Evolutionary conservation across 129 eudicot genomes (phyloP).

Genomic region (Gnaphalium uliginosum): DNA sequence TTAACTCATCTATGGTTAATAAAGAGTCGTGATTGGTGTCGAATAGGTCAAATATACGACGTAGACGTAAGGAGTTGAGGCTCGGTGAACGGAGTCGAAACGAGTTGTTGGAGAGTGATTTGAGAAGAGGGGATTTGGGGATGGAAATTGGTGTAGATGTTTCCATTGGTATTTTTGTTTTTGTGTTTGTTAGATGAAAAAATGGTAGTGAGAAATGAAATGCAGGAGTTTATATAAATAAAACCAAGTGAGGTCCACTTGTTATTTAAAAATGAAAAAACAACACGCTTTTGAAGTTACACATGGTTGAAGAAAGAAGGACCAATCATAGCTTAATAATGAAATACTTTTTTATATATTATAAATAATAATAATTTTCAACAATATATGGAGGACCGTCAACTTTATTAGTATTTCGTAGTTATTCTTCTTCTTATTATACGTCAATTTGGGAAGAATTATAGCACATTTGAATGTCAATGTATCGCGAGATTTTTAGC

Average conservation of each 20-base stretch:
- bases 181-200: neutral
- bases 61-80: conserved; percentile 74
- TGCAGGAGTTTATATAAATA: neutral
- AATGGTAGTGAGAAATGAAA: neutral
- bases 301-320: neutral
- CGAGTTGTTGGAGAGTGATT: conserved; percentile 31
- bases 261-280: too few relatives aligned
- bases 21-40: conserved; percentile 63
- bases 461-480: too few relatives aligned
- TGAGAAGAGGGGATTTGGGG: conserved; percentile 11
- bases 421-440: neutral
- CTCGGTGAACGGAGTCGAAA: conserved; percentile 65
- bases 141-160: conserved; percentile 10
- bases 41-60: conserved; percentile 68
- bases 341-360: neutral
- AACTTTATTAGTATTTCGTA: neutral
- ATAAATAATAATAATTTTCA: too few relatives aligned
- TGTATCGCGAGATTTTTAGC: too few relatives aligned
- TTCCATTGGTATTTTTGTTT: conserved; percentile 4
- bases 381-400: neutral
- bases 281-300: neutral
- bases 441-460: neutral
- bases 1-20: conserved; percentile 60
- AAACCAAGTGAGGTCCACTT: neutral
- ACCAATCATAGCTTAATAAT: neutral